These are phyloP conservation scores for Tulasnella calospora DNA, from an alignment of 768 basidiomycete species.

Conservation along the genomic window DNA sequence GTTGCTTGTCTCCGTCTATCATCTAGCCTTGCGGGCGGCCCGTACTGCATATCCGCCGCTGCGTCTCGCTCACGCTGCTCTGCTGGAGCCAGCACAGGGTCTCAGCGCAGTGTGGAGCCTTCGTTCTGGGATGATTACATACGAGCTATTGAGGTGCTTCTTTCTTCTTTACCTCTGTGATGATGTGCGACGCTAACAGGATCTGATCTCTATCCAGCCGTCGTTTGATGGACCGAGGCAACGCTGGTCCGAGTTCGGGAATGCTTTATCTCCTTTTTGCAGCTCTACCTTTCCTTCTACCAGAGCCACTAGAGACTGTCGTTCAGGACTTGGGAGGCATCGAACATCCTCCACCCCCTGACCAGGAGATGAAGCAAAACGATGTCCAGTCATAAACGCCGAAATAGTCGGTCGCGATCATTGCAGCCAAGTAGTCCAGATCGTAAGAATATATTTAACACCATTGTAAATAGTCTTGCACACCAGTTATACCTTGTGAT, in stretches of 20 bases:
- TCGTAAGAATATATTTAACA: neutral
- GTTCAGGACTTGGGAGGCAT: neutral
- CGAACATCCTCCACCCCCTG: neutral
- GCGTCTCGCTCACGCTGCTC: neutral
- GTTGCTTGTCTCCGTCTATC: neutral
- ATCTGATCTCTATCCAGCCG: neutral
- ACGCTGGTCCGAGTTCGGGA: neutral
- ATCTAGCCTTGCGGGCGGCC: neutral
- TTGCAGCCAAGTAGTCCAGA: neutral
- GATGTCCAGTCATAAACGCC: neutral
- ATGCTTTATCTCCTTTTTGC: neutral
- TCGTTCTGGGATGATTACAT: neutral
- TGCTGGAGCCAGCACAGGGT: neutral
- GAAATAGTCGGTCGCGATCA: neutral
- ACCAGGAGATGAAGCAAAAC: neutral
- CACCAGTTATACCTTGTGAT: no score
- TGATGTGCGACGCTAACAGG: neutral
- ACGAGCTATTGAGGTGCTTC: neutral
- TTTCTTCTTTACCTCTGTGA: neutral
- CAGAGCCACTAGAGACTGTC: neutral
- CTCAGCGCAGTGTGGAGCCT: neutral
- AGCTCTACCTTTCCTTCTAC: neutral
- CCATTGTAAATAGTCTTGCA: no score
- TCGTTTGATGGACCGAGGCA: neutral
- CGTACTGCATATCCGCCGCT: neutral